phyloP scores from a whole-genome alignment of 345 rosid genomes.

The Eucalyptus tenuipes region DNA sequence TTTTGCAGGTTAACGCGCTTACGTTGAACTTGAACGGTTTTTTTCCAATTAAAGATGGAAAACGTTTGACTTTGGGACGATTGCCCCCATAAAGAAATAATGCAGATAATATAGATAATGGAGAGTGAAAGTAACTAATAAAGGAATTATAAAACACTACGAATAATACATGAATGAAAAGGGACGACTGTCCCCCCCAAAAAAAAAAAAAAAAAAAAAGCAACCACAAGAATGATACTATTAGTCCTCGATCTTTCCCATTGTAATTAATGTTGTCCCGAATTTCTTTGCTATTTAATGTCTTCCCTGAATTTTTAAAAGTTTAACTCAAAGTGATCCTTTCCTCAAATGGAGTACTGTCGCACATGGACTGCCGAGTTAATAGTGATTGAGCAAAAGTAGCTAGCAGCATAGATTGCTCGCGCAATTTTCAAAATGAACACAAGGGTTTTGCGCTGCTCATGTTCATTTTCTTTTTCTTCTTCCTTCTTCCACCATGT shows the following conservation, averaged over 20 bases:
- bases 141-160: not conserved
- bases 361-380: not conserved
- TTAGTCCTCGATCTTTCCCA: rapidly evolving
- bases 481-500: not conserved
- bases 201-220: too few relatives aligned
- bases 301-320: not conserved
- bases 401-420: not conserved
- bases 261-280: not conserved
- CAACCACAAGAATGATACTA: too few relatives aligned
- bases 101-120: not conserved
- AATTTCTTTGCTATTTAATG: not conserved
- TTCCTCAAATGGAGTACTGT: not conserved
- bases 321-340: not conserved
- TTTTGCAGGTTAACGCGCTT: not conserved
- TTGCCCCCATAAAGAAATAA: not conserved
- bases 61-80: not conserved
- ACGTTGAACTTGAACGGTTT: not conserved
- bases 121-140: not conserved
- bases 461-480: not conserved
- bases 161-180: not conserved
- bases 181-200: not conserved
- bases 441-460: not conserved
- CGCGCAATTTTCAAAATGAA: not conserved
- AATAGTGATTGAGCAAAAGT: not conserved
- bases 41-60: not conserved